These are phyloP conservation scores for Gloeostereum incarnatum DNA, from an alignment of 768 basidiomycete genomes.

Conservation along the genomic window DNA sequence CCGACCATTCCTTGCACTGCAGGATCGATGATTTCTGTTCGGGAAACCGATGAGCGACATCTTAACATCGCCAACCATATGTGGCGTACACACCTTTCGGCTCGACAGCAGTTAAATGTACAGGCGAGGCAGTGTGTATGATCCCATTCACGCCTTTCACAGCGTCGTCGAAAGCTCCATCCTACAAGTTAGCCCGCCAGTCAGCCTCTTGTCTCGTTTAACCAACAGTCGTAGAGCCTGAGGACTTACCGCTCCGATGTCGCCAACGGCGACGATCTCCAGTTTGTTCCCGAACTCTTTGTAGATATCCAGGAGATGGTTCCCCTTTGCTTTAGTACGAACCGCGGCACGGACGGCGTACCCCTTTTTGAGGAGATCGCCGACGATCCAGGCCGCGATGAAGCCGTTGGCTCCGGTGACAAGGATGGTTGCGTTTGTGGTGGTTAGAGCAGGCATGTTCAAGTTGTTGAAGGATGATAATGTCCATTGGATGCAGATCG, in stretches of 20 bases:
- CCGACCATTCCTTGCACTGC: slow-evolving; percentile 47
- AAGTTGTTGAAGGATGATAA: not conserved
- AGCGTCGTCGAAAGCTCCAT: slow-evolving; percentile 32
- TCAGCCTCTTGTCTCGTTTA: not conserved
- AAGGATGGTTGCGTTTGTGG: slow-evolving; percentile 23
- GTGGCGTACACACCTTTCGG: slow-evolving; percentile 15
- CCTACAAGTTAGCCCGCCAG: slow-evolving; percentile 4
- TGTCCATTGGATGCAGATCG: no score
- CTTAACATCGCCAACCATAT: not conserved
- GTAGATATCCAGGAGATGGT: slow-evolving; percentile 36
- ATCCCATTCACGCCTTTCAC: slow-evolving; percentile 34
- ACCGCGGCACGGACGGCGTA: slow-evolving; percentile 45
- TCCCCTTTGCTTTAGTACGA: slow-evolving; percentile 38
- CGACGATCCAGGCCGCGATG: slow-evolving; percentile 28
- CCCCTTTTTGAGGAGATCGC: slow-evolving; percentile 33
- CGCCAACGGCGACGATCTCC: slow-evolving; percentile 43
- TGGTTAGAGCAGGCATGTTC: slow-evolving; percentile 20
- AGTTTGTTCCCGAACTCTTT: slow-evolving; percentile 34
- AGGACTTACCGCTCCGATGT: slow-evolving; percentile 37
- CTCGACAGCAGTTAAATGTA: slow-evolving; percentile 14
- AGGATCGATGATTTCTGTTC: slow-evolving; percentile 39
- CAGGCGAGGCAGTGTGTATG: slow-evolving; percentile 23
- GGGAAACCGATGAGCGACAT: not conserved
- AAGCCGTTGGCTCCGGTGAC: slow-evolving; percentile 32
- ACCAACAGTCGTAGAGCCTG: not conserved